phyloP scores from a whole-genome alignment of 2,329 filamentous ascomycete genomes.

The Esteya vermicola region DNA sequence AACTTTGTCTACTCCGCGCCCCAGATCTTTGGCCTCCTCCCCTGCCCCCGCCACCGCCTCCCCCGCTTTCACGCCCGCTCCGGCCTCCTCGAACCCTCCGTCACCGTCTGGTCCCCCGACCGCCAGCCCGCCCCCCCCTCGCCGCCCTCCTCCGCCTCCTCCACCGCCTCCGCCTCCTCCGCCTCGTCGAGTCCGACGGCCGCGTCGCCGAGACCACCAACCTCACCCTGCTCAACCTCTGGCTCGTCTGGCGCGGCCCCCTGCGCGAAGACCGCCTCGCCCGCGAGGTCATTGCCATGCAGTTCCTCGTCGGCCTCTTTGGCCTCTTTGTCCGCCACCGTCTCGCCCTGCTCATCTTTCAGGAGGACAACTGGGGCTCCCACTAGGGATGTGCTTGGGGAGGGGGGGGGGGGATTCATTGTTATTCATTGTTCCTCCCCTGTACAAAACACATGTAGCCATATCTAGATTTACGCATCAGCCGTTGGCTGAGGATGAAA shows the following conservation, averaged over 20 bases:
- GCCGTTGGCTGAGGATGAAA: too few species aligned
- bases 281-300: conserved; percentile 65
- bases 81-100: conserved; percentile 73
- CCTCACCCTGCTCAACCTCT: conserved; percentile 86
- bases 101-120: conserved; percentile 57
- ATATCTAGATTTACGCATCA: too few species aligned
- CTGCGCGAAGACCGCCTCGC: conserved; percentile 77
- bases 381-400: background rate
- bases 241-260: conserved; percentile 90
- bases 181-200: conserved; percentile 51
- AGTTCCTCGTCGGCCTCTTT: conserved; percentile 60
- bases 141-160: conserved; percentile 53
- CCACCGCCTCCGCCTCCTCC: conserved; percentile 51
- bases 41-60: conserved; percentile 83
- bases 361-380: conserved; percentile 65
- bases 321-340: conserved; percentile 77
- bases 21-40: conserved; percentile 79
- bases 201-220: conserved; percentile 74
- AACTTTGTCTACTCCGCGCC: conserved; percentile 92
- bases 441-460: too few species aligned
- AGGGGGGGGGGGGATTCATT: too few species aligned
- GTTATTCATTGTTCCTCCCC: too few species aligned
- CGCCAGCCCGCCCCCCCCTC: conserved; percentile 50
- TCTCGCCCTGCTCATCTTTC: conserved; percentile 78
- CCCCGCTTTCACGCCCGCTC: conserved; percentile 78